Percentiles rank a stretch among this genome's conserved stretches.
These are phyloP conservation scores for Schizophyllum commune DNA, from an alignment of 1,284 basidiomycete species.

Conservation along the genomic window DNA sequence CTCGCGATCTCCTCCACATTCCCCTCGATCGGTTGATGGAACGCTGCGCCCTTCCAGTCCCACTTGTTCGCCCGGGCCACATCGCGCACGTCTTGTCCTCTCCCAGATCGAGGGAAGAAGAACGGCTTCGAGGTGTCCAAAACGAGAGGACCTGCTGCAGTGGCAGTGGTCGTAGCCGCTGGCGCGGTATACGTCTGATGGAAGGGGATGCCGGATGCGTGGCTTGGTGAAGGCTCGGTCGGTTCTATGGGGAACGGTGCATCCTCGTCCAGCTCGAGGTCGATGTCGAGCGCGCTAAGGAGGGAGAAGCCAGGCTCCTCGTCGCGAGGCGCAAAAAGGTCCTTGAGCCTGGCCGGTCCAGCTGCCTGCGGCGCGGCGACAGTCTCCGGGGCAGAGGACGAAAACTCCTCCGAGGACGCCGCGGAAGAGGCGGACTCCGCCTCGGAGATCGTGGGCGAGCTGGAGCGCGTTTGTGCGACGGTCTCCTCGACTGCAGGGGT, in stretches of 20 bases:
- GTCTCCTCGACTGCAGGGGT: conserved; percentile 13
- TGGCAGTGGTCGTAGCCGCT: conserved; percentile 2
- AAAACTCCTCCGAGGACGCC: conserved; percentile 10
- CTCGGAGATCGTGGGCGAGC: neutral
- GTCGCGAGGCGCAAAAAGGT: conserved; percentile 60
- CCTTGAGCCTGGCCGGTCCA: conserved; percentile 38
- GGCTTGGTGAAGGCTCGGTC: conserved; percentile 8
- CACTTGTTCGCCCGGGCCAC: conserved; percentile 34
- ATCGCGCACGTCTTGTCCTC: conserved; percentile 26
- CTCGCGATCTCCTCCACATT: conserved; percentile 57
- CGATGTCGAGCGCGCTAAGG: conserved; percentile 56
- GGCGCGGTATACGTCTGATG: conserved; percentile 7
- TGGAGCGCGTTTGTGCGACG: neutral
- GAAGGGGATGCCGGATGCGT: neutral
- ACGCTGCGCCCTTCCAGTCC: conserved; percentile 30
- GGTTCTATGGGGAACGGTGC: conserved; percentile 21
- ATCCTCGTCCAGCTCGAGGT: conserved; percentile 57
- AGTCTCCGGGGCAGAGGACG: conserved; percentile 7
- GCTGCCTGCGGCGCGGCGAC: conserved; percentile 12
- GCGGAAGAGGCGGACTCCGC: neutral
- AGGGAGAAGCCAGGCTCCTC: conserved; percentile 59
- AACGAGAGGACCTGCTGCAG: conserved; percentile 11
- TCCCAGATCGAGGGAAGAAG: conserved; percentile 47
- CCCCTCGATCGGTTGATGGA: conserved; percentile 34
- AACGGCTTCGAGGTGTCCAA: conserved; percentile 48